A percentile compares a stretch with the other conserved stretches of the same genome.
These are phyloP conservation scores for Geranomyces variabilis DNA, from an alignment of 192 early-diverging fungal genomes.

Conservation along the genomic window DNA sequence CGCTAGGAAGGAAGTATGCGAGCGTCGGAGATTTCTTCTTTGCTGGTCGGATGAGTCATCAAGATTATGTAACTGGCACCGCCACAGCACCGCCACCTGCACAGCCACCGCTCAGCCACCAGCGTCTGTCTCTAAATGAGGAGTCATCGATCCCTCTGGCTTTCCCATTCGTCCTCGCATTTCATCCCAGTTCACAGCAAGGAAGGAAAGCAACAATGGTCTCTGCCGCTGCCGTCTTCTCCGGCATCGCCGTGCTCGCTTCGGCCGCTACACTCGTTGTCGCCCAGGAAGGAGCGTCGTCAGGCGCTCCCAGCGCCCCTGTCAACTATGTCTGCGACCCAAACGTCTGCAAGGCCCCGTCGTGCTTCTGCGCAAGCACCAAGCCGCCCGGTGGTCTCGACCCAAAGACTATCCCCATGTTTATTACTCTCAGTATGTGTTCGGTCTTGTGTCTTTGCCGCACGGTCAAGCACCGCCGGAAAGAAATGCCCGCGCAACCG, in stretches of 20 bases:
- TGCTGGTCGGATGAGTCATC: too few species aligned
- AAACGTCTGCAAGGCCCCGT: constrained; percentile 26
- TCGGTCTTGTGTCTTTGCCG: neutral
- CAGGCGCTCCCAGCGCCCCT: constrained; percentile 6
- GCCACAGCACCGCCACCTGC: too few species aligned
- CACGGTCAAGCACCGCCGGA: too few species aligned
- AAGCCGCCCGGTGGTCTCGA: constrained; percentile 34
- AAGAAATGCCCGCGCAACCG: too few species aligned
- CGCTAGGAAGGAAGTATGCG: too few species aligned
- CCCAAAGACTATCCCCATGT: constrained; percentile 33
- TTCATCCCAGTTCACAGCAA: too few species aligned
- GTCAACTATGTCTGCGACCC: constrained; percentile 25
- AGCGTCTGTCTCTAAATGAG: too few species aligned
- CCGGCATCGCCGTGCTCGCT: neutral
- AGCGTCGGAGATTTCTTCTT: too few species aligned
- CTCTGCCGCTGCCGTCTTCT: neutral
- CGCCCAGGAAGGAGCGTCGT: constrained; percentile 22
- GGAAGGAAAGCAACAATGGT: neutral
- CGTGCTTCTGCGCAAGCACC: constrained; percentile 29
- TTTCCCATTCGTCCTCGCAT: too few species aligned
- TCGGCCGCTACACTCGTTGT: constrained; percentile 3
- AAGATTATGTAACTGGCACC: too few species aligned
- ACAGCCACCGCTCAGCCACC: too few species aligned
- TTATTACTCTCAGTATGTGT: constrained; percentile 34
- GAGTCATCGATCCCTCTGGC: too few species aligned